Base-by-base conservation (phyloP, 2,329 filamentous ascomycete genomes). In the Aspergillus proliferans region DNA sequence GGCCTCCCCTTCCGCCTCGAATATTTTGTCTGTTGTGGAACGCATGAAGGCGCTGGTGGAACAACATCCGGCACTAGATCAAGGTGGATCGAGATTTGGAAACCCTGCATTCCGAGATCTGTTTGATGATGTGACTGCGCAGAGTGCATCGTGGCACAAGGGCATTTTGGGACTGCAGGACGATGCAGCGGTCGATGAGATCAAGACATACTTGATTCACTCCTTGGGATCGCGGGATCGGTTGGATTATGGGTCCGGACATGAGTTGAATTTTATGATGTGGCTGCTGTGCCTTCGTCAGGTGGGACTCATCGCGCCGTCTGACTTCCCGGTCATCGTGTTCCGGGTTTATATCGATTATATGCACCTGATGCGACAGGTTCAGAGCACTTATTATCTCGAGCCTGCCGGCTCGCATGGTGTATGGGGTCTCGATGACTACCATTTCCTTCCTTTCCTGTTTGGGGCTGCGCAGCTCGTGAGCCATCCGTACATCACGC, bases 391-490 rank as follows among this genome's bases (percentile, higher is more conserved):
- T 3, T 98, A 98, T 72, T 98, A 98, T 64, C 84, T 98, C 45
- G 93, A 98, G 64, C 93, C 93, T 2, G 93, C 93, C 0, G 93
- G 93, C 12, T 96, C 92, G 1, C 93, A 98, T 67, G 93, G 93
- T 38, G 93, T 98, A 21, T 98, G 93, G 93, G 93, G 93, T 15
- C 76, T 98, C 1, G 93, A 98, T 62, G 93, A 98, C 68, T 96
- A 98, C 71, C 91, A 94, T 58, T 98, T 98, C 71, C 75, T 96
- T 1, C 93, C 94, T 0, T 98, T 97, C 66, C 80, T 98, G 10
- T 94, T 97, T 55, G 93, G 93, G 18, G 90, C 93, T 33, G 86
- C 90, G 21, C 94, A 98, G 70, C 80, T 96, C 15, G 76, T 93
- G 14, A 82, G 88, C 55, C 93, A 98, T 65, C 86, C 76, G 39